A percentile compares a stretch with the other conserved stretches of the same genome.
These are phyloP conservation scores for Cetraspora pellucida DNA, from an alignment of 192 early-diverging fungal genomes.

Conservation along the genomic window DNA sequence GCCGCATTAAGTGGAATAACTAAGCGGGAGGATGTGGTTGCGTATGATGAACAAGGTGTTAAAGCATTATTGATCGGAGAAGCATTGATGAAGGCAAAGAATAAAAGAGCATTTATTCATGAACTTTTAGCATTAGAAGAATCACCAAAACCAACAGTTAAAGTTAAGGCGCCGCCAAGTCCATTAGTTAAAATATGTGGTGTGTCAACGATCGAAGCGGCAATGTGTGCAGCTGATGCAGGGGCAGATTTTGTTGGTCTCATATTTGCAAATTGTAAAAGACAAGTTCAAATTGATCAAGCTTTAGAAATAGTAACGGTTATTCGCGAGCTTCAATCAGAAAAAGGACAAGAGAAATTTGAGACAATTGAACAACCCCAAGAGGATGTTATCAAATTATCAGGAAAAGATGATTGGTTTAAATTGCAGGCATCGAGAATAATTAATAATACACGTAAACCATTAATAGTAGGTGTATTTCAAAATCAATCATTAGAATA, in stretches of 20 bases:
- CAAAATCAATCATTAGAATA: constrained; percentile 78
- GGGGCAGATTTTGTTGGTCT: constrained; percentile 94
- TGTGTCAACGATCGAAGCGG: constrained; percentile 79
- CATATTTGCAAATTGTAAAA: constrained; percentile 85
- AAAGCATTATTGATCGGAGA: constrained; percentile 90
- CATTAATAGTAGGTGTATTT: constrained; percentile 94
- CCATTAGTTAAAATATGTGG: constrained; percentile 93
- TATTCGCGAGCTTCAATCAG: constrained; percentile 52
- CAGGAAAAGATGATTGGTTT: constrained; percentile 44
- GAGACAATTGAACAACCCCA: background rate
- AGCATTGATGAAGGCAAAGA: constrained; percentile 84
- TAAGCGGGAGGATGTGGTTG: constrained; percentile 77
- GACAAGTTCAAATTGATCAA: constrained; percentile 66
- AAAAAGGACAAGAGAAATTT: constrained; percentile 28
- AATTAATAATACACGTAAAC: constrained; percentile 53
- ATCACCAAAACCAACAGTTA: constrained; percentile 31
- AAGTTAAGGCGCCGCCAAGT: background rate
- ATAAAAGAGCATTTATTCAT: constrained; percentile 76
- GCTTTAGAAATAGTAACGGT: constrained; percentile 76
- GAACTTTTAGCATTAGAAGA: constrained; percentile 59
- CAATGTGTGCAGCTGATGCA: constrained; percentile 67
- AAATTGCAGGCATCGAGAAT: constrained; percentile 47
- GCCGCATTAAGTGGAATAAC: constrained; percentile 93
- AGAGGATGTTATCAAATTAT: constrained; percentile 35
- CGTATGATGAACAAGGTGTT: constrained; percentile 77